phyloP scores from a whole-genome alignment of 106 monocot species.

The Dioscorea alata region DNA sequence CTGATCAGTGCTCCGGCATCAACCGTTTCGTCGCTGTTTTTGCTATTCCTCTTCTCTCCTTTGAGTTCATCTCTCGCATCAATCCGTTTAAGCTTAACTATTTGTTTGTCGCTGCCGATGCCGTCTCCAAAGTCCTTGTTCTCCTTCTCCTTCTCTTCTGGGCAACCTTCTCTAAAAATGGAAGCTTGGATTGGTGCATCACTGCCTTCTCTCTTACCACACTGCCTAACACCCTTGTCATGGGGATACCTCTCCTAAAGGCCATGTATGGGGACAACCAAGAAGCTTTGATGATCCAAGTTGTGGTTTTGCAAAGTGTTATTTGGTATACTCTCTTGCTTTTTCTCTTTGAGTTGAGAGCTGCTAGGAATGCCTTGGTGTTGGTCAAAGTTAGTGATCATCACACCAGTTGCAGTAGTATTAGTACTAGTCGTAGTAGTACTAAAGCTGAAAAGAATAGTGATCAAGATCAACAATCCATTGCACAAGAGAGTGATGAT shows the following conservation, averaged over 20 bases:
- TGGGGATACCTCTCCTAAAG: conserved; percentile 67
- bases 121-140: conserved; percentile 43
- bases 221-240: conserved; percentile 69
- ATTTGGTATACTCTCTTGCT: conserved; percentile 60
- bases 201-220: conserved; percentile 74
- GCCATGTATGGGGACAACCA: conserved; percentile 73
- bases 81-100: conserved; percentile 60
- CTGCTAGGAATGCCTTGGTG: conserved; percentile 24
- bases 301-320: conserved; percentile 62
- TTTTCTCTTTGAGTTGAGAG: conserved; percentile 60
- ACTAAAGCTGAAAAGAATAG: conserved; percentile 6
- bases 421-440: no score
- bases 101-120: conserved; percentile 54
- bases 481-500: no score
- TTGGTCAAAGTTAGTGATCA: no score
- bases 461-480: no score
- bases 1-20: conserved; percentile 56
- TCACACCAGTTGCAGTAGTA: no score
- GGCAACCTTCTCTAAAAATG: conserved; percentile 7
- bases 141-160: conserved; percentile 31
- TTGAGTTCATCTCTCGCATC: conserved; percentile 56
- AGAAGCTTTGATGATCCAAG: conserved; percentile 44
- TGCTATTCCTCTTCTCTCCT: conserved; percentile 64
- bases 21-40: conserved; percentile 77
- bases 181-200: conserved; percentile 55